phyloP scores from a whole-genome alignment of 495 filamentous ascomycete species.

The Penicillium silybi region DNA sequence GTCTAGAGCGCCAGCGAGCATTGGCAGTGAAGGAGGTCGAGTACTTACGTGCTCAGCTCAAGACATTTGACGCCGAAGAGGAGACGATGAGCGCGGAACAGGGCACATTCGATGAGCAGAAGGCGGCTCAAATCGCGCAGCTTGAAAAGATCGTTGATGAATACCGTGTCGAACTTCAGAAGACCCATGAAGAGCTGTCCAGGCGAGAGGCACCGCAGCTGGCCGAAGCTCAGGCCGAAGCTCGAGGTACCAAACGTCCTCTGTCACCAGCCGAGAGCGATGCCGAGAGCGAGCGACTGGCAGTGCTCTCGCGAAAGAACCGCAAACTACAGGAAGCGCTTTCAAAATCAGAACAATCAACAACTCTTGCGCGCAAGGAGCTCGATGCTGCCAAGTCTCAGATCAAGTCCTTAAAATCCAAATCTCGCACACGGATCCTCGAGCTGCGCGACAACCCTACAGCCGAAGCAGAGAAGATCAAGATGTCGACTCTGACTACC shows the following conservation, averaged over 20 bases:
- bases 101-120: slow-evolving; percentile 67
- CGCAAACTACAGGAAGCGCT: slow-evolving; percentile 76
- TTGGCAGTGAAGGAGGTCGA: slow-evolving; percentile 90
- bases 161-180: slow-evolving; percentile 79
- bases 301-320: slow-evolving; percentile 79
- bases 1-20: slow-evolving; percentile 77
- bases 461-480: slow-evolving; percentile 73
- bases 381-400: slow-evolving; percentile 67
- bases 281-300: slow-evolving; percentile 70
- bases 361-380: slow-evolving; percentile 67
- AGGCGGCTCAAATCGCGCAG: slow-evolving; percentile 69
- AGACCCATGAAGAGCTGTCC: slow-evolving; percentile 65
- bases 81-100: slow-evolving; percentile 71
- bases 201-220: slow-evolving; percentile 48
- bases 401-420: slow-evolving; percentile 64
- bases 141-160: slow-evolving; percentile 83
- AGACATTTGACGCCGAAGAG: slow-evolving; percentile 88
- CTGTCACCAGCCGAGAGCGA: slow-evolving; percentile 61
- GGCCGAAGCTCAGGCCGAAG: slow-evolving; percentile 25
- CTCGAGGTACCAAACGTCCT: slow-evolving; percentile 37
- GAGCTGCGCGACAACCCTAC: slow-evolving; percentile 89
- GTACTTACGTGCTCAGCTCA: slow-evolving; percentile 86
- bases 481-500: slow-evolving; percentile 67
- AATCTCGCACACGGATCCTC: slow-evolving; percentile 78
- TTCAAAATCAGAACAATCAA: slow-evolving; percentile 60